Conservation (phyloP, 228 moss, liverwort and hornwort genomes). For the Sphagnum fallax region DNA sequence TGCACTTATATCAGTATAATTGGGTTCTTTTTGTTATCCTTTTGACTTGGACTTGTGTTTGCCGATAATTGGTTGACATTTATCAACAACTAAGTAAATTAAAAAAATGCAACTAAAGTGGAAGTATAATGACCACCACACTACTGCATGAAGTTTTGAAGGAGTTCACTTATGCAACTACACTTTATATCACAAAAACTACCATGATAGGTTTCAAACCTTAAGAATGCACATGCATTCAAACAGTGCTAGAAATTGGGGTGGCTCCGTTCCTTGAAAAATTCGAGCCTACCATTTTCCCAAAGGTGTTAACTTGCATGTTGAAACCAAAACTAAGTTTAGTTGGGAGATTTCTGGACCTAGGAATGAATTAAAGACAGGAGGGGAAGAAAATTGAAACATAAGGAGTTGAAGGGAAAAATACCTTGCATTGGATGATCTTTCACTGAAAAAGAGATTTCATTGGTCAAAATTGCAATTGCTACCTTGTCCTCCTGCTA, state of each 20-base stretch:
- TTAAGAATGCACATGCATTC: constrained; percentile 77
- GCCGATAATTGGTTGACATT: constrained; percentile 28
- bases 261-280: constrained; percentile 77
- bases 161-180: neutral
- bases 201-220: constrained; percentile 25
- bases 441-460: too few species aligned
- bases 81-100: neutral
- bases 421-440: too few species aligned
- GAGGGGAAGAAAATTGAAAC: too few species aligned
- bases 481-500: too few species aligned
- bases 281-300: constrained; percentile 46
- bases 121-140: neutral
- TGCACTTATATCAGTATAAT: constrained; percentile 68
- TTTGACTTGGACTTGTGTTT: constrained; percentile 12
- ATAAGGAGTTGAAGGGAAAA: neutral
- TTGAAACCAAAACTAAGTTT: too few species aligned
- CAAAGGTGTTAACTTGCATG: too few species aligned
- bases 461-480: too few species aligned
- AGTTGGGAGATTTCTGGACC: too few species aligned
- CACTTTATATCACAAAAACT: neutral
- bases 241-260: constrained; percentile 82
- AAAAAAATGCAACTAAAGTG: neutral
- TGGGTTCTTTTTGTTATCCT: constrained; percentile 46
- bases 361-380: too few species aligned
- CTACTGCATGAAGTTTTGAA: neutral